A percentile compares a stretch with the other conserved stretches of the same genome.
Evolutionary conservation across 2,329 filamentous ascomycete species (phyloP).

Genomic region (Malbranchea zuffiana): DNA sequence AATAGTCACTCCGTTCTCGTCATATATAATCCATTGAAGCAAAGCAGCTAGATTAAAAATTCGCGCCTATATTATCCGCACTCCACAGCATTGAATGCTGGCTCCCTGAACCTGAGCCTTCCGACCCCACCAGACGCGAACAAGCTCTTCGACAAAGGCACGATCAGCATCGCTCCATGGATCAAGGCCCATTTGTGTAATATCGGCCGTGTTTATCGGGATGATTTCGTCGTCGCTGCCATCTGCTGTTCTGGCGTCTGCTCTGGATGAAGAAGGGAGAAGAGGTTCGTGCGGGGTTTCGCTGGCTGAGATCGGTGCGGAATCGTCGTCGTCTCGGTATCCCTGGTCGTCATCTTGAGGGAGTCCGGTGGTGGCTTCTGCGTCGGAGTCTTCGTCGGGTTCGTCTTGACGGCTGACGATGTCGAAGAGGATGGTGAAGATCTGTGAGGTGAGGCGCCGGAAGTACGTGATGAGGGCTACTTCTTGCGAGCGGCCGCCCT

Average conservation of each 20-base stretch:
- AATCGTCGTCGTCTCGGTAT: conserved; percentile 15
- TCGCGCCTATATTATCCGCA: too few species aligned
- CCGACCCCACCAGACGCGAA: conserved; percentile 38
- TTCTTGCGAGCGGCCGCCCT: conserved; percentile 31
- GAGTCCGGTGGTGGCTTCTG: neutral
- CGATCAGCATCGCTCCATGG: conserved; percentile 39
- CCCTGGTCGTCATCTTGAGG: conserved; percentile 9
- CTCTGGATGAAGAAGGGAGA: conserved; percentile 11
- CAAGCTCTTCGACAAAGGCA: conserved; percentile 36
- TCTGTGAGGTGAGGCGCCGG: conserved; percentile 37
- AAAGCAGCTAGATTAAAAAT: too few species aligned
- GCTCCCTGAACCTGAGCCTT: conserved; percentile 34
- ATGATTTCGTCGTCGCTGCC: conserved; percentile 23
- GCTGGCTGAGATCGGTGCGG: neutral
- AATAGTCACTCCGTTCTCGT: too few species aligned
- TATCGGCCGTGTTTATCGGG: conserved; percentile 34
- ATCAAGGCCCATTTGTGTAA: conserved; percentile 40
- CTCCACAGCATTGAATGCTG: conserved; percentile 38
- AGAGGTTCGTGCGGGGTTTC: conserved; percentile 14
- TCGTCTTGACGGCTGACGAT: conserved; percentile 34
- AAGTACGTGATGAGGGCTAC: conserved; percentile 42
- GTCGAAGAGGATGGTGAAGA: conserved; percentile 36
- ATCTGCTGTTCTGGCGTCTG: conserved; percentile 10
- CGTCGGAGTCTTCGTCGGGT: conserved; percentile 12
- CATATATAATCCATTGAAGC: too few species aligned